A percentile compares a stretch with the other conserved stretches of the same genome.
Evolutionary conservation across 1,284 basidiomycete genomes (phyloP).

Genomic region (Trametes pubescens): DNA sequence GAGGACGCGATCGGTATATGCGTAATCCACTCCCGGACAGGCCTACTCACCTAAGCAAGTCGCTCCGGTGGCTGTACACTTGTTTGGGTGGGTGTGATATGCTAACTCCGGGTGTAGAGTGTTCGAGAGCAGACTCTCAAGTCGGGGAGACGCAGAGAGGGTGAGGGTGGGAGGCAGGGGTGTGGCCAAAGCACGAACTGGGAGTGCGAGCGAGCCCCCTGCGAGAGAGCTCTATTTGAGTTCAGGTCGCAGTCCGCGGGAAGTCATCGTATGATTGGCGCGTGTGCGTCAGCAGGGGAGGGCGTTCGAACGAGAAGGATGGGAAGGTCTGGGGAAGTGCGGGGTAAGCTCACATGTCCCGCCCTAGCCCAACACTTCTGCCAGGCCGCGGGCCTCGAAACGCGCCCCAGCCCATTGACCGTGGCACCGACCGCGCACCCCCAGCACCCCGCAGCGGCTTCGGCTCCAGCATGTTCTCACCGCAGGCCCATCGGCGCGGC

Average conservation of each 20-base stretch:
- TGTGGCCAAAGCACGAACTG: constrained; percentile 19
- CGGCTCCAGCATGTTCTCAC: constrained; percentile 17
- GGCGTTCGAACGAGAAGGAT: constrained; percentile 11
- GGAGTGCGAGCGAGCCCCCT: neutral
- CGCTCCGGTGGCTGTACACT: neutral
- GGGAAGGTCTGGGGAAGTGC: constrained; percentile 13
- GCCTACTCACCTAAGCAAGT: constrained; percentile 18
- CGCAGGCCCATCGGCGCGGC: constrained; percentile 3
- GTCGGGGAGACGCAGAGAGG: neutral
- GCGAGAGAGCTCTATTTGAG: constrained; percentile 23
- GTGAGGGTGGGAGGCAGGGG: neutral
- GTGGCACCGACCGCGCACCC: constrained; percentile 14
- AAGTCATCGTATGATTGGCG: constrained; percentile 22
- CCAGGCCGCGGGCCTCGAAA: constrained; percentile 14
- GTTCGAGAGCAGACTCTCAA: neutral
- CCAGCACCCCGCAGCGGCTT: constrained; percentile 6
- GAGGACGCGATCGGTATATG: constrained; percentile 14
- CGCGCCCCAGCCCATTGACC: constrained; percentile 1
- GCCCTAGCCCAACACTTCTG: constrained; percentile 4
- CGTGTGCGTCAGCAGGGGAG: constrained; percentile 26
- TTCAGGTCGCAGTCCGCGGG: constrained; percentile 10
- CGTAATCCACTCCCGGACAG: constrained; percentile 9
- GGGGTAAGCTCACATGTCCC: constrained; percentile 17
- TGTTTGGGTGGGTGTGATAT: neutral
- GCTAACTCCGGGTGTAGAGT: constrained; percentile 7